Conservation (phyloP, 345 rosid genomes). For the Rhodamnia rubescens region DNA sequence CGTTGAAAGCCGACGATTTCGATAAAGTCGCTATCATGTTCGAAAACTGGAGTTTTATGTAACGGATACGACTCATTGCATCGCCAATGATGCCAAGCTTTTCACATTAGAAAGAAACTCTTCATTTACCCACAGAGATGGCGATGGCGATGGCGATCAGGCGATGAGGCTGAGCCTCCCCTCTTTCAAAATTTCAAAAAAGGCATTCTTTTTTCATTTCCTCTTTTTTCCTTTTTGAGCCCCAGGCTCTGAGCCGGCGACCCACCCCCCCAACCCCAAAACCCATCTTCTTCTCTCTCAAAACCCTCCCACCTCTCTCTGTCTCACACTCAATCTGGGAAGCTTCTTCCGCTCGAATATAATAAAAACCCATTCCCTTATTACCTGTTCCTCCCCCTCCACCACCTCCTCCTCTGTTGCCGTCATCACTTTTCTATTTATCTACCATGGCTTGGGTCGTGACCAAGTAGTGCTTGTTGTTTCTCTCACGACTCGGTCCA, state of each 20-base stretch:
- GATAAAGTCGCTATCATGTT: neutral
- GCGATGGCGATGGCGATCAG: no score
- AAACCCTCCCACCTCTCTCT: neutral
- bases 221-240: neutral
- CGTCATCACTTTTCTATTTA: neutral
- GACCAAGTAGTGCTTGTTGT: slow-evolving; percentile 20
- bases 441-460: neutral
- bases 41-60: neutral
- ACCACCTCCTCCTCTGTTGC: neutral
- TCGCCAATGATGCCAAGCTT: neutral
- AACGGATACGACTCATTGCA: neutral
- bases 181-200: neutral
- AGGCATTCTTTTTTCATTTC: neutral
- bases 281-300: neutral
- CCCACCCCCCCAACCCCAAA: neutral
- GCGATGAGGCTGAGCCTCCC: neutral
- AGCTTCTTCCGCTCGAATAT: neutral
- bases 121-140: no score
- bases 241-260: neutral
- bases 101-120: no score
- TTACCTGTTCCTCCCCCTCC: neutral
- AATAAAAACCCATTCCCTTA: neutral
- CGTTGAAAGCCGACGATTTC: neutral
- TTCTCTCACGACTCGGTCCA: slow-evolving; percentile 36
- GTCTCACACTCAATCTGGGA: neutral